Percentiles rank a stretch among this genome's conserved stretches.
Evolutionary conservation across 805 yeast genomes (phyloP).

Genomic region (Lipomyces oligophaga): DNA sequence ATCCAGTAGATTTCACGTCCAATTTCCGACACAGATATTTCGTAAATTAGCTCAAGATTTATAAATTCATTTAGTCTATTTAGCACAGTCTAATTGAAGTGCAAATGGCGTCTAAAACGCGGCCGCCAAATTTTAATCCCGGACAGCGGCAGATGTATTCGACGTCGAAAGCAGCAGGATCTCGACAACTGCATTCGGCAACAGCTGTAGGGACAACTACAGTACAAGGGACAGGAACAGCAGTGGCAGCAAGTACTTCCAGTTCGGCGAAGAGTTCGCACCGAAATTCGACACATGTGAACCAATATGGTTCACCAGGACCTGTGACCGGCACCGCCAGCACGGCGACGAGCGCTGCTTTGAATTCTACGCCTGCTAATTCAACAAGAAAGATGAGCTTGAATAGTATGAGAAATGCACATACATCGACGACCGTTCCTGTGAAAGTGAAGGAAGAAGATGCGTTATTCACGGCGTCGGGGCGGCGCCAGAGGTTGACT

Average conservation of each 20-base stretch:
- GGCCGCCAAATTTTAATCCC: slow-evolving; percentile 17
- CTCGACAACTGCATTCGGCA: not conserved
- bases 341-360: slow-evolving; percentile 1
- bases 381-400: slow-evolving; percentile 6
- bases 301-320: slow-evolving; percentile 1
- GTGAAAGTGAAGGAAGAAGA: slow-evolving; percentile 12
- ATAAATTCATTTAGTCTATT: too few species aligned
- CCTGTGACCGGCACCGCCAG: not conserved
- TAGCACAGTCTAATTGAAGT: too few species aligned
- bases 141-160: slow-evolving; percentile 2
- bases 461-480: slow-evolving; percentile 3
- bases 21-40: too few species aligned
- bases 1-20: too few species aligned
- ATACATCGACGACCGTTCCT: not conserved
- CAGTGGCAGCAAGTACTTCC: not conserved
- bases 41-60: too few species aligned
- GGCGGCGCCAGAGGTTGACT: slow-evolving; percentile 6
- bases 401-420: slow-evolving; percentile 6
- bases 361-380: not conserved
- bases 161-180: not conserved
- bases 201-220: slow-evolving; percentile 4
- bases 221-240: not conserved
- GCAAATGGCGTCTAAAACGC: slow-evolving; percentile 15
- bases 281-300: slow-evolving; percentile 3
- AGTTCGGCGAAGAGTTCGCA: slow-evolving; percentile 13